These are phyloP conservation scores for Pestalotiopsis sp. DNA, from an alignment of 2,329 filamentous ascomycete genomes.

Conservation along the genomic window DNA sequence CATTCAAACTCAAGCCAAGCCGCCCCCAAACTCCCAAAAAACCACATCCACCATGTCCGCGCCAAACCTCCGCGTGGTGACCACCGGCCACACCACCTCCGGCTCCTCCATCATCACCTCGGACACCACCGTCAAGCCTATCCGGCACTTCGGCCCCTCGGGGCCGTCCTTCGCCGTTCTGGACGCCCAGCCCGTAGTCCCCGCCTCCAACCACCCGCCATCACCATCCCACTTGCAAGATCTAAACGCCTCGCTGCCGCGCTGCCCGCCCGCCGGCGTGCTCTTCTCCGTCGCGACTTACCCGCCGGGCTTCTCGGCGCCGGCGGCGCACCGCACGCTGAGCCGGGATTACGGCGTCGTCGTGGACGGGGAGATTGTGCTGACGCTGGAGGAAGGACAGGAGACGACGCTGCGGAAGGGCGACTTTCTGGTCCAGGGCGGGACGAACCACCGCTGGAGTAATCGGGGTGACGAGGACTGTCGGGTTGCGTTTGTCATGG, in stretches of 20 bases:
- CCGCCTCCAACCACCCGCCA: constrained; percentile 30
- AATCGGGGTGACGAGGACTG: constrained; percentile 41
- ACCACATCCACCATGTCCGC: neutral
- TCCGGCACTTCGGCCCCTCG: constrained; percentile 35
- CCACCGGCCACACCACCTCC: constrained; percentile 31
- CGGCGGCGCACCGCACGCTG: constrained; percentile 47
- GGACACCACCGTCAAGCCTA: constrained; percentile 28
- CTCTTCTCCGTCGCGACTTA: constrained; percentile 37
- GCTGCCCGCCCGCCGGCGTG: constrained; percentile 38
- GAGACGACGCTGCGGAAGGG: constrained; percentile 39
- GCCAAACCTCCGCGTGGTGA: constrained; percentile 29
- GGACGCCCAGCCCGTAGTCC: constrained; percentile 32
- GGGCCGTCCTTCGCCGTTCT: constrained; percentile 33
- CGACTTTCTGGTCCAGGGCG: constrained; percentile 45
- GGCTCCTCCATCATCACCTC: constrained; percentile 35
- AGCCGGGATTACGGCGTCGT: constrained; percentile 44
- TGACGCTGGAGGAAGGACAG: constrained; percentile 43
- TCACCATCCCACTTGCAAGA: constrained; percentile 5
- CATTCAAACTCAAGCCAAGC: neutral
- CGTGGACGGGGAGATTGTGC: constrained; percentile 40
- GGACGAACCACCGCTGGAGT: constrained; percentile 52
- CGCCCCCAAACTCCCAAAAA: neutral
- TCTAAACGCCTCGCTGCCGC: constrained; percentile 29
- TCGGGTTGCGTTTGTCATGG: constrained; percentile 41
- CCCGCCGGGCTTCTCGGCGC: constrained; percentile 30